Evolutionary conservation across 23 red algal species (phyloP).

Genomic region (Gracilaria gracilis): DNA sequence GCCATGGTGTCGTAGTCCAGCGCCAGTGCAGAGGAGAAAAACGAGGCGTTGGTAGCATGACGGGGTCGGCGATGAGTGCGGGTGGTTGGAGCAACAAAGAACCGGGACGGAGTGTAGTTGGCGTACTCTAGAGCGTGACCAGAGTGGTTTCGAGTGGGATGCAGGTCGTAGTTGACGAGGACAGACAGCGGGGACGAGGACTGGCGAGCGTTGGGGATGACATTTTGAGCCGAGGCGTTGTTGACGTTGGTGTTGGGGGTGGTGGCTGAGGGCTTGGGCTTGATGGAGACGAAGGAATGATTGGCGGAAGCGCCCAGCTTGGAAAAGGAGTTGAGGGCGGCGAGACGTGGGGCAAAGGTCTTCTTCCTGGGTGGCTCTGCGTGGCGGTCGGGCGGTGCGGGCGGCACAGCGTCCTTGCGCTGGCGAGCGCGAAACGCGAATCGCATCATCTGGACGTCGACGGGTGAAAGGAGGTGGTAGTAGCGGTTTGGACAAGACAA

Average conservation of each 20-base stretch:
- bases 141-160: constrained; percentile 16
- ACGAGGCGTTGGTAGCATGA: neutral
- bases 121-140: constrained; percentile 53
- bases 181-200: constrained; percentile 8
- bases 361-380: neutral
- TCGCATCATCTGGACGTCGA: constrained; percentile 22
- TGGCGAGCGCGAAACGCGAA: constrained; percentile 40
- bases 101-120: constrained; percentile 40
- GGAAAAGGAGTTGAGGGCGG: constrained; percentile 33
- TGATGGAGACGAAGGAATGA: constrained; percentile 33
- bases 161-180: constrained; percentile 42
- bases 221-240: neutral
- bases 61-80: neutral
- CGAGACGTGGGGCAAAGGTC: neutral
- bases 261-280: neutral
- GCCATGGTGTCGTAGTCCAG: constrained; percentile 51
- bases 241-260: neutral
- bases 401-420: neutral
- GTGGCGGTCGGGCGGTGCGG: constrained; percentile 12
- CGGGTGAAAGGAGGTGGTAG: neutral
- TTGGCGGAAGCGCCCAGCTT: constrained; percentile 16
- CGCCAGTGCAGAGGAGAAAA: constrained; percentile 18
- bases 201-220: neutral
- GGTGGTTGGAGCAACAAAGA: constrained; percentile 29
- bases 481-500: neutral